Percentiles rank a stretch among this genome's conserved stretches.
phyloP scores from a whole-genome alignment of 2,329 filamentous ascomycete genomes.

The Lojkania enalia region DNA sequence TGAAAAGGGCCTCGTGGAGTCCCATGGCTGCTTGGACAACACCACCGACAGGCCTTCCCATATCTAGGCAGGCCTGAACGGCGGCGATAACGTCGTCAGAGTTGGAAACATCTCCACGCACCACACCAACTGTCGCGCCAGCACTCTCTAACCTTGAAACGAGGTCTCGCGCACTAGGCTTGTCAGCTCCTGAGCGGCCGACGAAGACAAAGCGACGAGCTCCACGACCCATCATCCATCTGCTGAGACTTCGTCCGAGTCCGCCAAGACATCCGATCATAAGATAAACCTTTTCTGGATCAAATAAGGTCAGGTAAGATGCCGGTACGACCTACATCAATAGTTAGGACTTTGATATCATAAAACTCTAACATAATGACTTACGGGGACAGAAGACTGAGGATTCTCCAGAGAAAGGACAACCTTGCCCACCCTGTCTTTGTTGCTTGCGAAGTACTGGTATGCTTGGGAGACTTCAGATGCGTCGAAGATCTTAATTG shows the following conservation, averaged over 20 bases:
- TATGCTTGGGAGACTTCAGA: slow-evolving; percentile 2
- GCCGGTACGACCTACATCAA: too few species aligned
- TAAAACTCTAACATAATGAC: too few species aligned
- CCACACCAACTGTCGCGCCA: slow-evolving; percentile 14
- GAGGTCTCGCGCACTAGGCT: slow-evolving; percentile 2
- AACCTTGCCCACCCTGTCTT: slow-evolving; percentile 19
- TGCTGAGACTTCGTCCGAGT: neutral
- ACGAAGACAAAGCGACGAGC: slow-evolving; percentile 22
- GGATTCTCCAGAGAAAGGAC: too few species aligned
- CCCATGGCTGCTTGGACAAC: slow-evolving; percentile 24
- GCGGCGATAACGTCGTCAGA: slow-evolving; percentile 5
- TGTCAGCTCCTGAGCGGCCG: slow-evolving; percentile 16
- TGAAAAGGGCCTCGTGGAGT: slow-evolving; percentile 13
- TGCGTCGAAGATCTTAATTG: slow-evolving; percentile 4
- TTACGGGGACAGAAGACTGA: too few species aligned
- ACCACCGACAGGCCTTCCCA: slow-evolving; percentile 7
- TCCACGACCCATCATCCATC: slow-evolving; percentile 8
- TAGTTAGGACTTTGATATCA: too few species aligned
- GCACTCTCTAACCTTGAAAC: slow-evolving; percentile 10
- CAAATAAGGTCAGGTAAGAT: too few species aligned
- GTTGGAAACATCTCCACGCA: slow-evolving; percentile 11
- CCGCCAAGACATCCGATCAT: neutral
- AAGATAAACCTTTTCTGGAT: slow-evolving; percentile 5
- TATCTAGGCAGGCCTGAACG: slow-evolving; percentile 7
- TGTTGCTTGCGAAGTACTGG: neutral